These are phyloP conservation scores for Botrytis aclada DNA, from an alignment of 2,329 filamentous ascomycete species.

Conservation along the genomic window DNA sequence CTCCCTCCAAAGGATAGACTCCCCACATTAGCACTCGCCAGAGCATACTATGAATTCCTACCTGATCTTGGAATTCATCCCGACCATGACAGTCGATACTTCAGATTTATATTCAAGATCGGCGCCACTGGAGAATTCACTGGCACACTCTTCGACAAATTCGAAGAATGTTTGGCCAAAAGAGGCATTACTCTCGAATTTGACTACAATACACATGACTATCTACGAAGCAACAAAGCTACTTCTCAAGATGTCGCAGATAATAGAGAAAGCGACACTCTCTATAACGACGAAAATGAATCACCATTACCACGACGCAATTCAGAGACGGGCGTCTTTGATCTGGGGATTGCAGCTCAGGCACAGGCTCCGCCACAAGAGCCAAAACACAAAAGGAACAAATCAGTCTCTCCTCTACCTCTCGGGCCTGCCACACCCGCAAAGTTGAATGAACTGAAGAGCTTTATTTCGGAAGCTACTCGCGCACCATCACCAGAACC, in stretches of 20 bases:
- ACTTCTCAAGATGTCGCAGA: slow-evolving; percentile 7
- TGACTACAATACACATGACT: slow-evolving; percentile 39
- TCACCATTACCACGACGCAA: slow-evolving; percentile 32
- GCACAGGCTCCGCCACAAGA: slow-evolving; percentile 15
- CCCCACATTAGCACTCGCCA: slow-evolving; percentile 75
- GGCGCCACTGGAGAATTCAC: slow-evolving; percentile 58
- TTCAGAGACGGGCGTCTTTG: slow-evolving; percentile 37
- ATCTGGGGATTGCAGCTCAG: slow-evolving; percentile 24
- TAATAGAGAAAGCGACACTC: slow-evolving; percentile 22
- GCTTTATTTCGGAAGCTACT: slow-evolving; percentile 23
- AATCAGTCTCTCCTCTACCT: slow-evolving; percentile 27
- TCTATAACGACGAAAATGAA: slow-evolving; percentile 22
- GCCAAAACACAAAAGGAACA: slow-evolving; percentile 25
- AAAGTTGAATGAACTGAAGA: slow-evolving; percentile 14
- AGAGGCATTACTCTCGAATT: slow-evolving; percentile 72
- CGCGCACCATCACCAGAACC: slow-evolving; percentile 14
- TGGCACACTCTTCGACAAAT: slow-evolving; percentile 62
- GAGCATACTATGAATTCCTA: slow-evolving; percentile 76
- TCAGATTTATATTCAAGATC: slow-evolving; percentile 76
- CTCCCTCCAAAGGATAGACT: slow-evolving; percentile 60
- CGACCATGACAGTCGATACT: slow-evolving; percentile 72
- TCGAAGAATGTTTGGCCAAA: slow-evolving; percentile 62
- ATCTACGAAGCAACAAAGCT: slow-evolving; percentile 15
- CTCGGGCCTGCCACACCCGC: slow-evolving; percentile 15
- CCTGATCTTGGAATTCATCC: slow-evolving; percentile 65